Conservation (phyloP, 1,284 basidiomycete species). For the Schizophyllum amplum region DNA sequence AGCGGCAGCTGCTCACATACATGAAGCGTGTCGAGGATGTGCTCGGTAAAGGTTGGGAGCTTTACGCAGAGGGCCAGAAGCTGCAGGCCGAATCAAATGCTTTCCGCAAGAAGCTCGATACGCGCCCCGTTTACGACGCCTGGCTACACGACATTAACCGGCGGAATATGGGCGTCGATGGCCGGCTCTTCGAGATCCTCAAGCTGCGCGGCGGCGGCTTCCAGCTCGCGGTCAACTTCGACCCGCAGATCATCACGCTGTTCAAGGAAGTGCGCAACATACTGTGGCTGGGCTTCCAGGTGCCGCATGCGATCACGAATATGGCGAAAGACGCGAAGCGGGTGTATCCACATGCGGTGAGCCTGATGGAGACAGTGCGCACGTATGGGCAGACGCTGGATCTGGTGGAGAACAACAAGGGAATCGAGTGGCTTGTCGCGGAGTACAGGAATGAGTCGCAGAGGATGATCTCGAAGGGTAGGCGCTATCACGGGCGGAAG, state of each 20-base stretch:
- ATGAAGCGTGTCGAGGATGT: slow-evolving; percentile 99
- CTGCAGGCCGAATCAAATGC: slow-evolving; percentile 87
- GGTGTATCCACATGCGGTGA: slow-evolving; percentile 97
- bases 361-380: slow-evolving; percentile 95
- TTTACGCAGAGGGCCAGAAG: slow-evolving; percentile 98
- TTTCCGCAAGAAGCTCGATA: slow-evolving; percentile 95
- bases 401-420: slow-evolving; percentile 81
- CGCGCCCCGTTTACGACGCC: slow-evolving; percentile 88
- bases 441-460: slow-evolving; percentile 89
- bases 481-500: slow-evolving; percentile 13
- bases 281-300: slow-evolving; percentile 92
- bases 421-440: slow-evolving; percentile 88
- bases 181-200: slow-evolving; percentile 95
- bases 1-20: slow-evolving; percentile 91
- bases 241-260: slow-evolving; percentile 94
- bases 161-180: slow-evolving; percentile 86
- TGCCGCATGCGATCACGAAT: slow-evolving; percentile 91
- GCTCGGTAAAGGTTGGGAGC: slow-evolving; percentile 96
- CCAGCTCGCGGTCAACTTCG: slow-evolving; percentile 93
- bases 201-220: slow-evolving; percentile 69
- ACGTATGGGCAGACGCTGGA: slow-evolving; percentile 94
- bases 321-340: slow-evolving; percentile 98
- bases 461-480: slow-evolving; percentile 83
- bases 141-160: slow-evolving; percentile 95
- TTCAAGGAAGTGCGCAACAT: slow-evolving; percentile 98